Base-by-base conservation (phyloP, 768 basidiomycete species). In the Gloeophyllum trabeum region DNA sequence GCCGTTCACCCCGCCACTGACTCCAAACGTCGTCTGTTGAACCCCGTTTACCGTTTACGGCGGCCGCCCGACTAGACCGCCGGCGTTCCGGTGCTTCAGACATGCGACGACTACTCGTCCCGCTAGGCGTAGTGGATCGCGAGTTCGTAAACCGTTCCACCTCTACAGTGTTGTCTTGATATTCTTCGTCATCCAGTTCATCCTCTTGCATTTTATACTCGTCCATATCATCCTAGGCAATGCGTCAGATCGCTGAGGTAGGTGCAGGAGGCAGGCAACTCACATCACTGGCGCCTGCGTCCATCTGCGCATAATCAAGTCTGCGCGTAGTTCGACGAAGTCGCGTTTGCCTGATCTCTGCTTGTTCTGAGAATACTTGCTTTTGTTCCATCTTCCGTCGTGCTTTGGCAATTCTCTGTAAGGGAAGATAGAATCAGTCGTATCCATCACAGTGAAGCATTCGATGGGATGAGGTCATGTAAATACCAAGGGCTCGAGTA, bases 261-360 rank as follows among this genome's bases (percentile, higher is more conserved):
- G 41, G 38, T 51, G 59, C 46, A 58, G 60, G 43, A n/a, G n/a
- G 45, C 35, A 16, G 20, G 24, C 42, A 41, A 64, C 75, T 63
- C 67, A 66, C 81, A 50, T 77, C 81, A 44, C 73, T 76, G 49
- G 67, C 62, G 44, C 20, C 36, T 13, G 70, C 69, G 51, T 80
- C 73, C 52, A 71, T 68, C 59, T 89, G 87, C 40, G 84, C 84
- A 60, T 91, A 91, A 65, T 88, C 82, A 37, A 84, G 82, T 48
- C 74, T 77, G 34, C 73, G 72, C 2, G 80, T 77, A 60, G 75
- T 73, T 41, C 81, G 70, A 46, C 86, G 71, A 16, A 87, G 89
- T 46, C 88, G 72, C 21, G 85, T 89, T 59, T 80, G 76, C 47
- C 86, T 74, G 45, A 87, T 62, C 56, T 88, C 86, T 26, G 81